phyloP scores from a whole-genome alignment of 768 basidiomycete species.

The Dioszegia hungarica region DNA sequence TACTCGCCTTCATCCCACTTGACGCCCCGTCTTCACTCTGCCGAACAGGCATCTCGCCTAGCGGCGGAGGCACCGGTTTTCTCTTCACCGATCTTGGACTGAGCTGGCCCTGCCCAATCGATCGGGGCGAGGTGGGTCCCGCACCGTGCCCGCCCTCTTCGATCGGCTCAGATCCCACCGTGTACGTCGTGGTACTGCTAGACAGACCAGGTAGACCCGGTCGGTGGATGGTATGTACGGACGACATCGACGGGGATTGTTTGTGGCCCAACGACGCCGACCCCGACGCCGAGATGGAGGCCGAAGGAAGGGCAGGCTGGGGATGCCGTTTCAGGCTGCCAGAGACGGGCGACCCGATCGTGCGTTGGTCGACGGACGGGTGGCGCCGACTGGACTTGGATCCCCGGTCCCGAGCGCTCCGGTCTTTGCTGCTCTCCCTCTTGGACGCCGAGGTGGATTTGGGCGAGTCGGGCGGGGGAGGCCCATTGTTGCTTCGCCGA shows the following conservation, averaged over 20 bases:
- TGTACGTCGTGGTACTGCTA: not conserved
- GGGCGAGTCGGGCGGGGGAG: not conserved
- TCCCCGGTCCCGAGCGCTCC: no score
- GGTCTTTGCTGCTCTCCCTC: no score
- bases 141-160: not conserved
- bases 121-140: not conserved
- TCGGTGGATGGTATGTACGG: not conserved
- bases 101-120: not conserved
- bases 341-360: not conserved
- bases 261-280: no score
- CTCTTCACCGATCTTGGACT: slow-evolving; percentile 22
- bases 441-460: not conserved
- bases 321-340: not conserved
- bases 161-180: not conserved
- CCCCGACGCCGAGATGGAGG: no score
- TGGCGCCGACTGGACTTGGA: not conserved
- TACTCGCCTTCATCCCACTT: slow-evolving; percentile 16
- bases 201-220: not conserved
- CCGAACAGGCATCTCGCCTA: not conserved
- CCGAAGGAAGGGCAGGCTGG: not conserved
- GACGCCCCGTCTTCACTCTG: not conserved
- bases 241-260: not conserved
- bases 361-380: not conserved
- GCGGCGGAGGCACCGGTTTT: slow-evolving; percentile 33
- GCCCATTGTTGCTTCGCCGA: not conserved